Percentiles rank a stretch among this genome's conserved stretches.
Evolutionary conservation across 73 alveolate genomes (phyloP).

Genomic region (Stentor coeruleus): DNA sequence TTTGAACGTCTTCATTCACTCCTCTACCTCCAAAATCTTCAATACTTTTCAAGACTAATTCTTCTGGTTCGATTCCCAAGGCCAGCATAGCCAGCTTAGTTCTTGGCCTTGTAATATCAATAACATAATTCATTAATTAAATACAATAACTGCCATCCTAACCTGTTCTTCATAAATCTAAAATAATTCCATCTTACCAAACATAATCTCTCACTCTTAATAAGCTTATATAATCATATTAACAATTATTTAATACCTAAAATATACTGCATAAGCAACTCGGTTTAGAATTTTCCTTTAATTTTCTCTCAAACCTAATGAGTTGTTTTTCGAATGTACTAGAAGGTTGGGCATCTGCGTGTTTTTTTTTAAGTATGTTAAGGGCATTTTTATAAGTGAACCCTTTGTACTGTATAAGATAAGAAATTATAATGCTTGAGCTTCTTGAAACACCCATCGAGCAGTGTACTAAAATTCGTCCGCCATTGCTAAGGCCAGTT

Average conservation of each 20-base stretch:
- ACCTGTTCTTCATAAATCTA: no score
- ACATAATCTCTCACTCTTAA: no score
- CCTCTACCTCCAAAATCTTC: conserved; percentile 9
- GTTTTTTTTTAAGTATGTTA: background rate
- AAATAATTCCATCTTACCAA: no score
- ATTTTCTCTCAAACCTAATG: background rate
- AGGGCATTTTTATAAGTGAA: conserved; percentile 33
- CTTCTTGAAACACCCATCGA: conserved; percentile 53
- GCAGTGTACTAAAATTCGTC: conserved; percentile 54
- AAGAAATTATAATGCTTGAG: conserved; percentile 50
- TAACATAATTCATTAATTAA: conserved; percentile 3
- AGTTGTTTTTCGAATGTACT: background rate
- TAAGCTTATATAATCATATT: background rate
- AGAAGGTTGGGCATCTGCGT: background rate
- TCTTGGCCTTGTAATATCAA: background rate
- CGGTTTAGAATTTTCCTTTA: background rate
- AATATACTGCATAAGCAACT: background rate
- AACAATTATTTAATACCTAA: background rate
- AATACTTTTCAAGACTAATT: background rate
- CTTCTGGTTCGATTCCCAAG: conserved; percentile 16
- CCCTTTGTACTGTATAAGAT: conserved; percentile 39
- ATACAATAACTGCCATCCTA: no score
- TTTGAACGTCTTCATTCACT: conserved; percentile 18
- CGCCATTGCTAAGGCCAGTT: background rate
- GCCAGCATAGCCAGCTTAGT: conserved; percentile 19